These are phyloP conservation scores for Suhomyces pyralidae DNA, from an alignment of 805 yeast genomes.

Conservation along the genomic window DNA sequence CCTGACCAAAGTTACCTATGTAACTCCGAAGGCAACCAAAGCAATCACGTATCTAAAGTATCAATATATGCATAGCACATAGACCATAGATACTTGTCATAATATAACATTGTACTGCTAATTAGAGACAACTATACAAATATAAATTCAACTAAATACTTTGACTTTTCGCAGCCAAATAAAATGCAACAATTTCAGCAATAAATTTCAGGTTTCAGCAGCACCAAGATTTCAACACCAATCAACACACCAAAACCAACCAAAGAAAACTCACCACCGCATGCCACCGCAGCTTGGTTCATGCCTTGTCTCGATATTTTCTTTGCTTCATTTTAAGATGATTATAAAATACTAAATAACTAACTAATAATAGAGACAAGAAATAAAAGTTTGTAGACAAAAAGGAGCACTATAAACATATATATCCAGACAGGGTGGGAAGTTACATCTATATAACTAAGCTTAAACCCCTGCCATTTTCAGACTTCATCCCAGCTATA, in stretches of 20 bases:
- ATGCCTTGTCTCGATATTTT: neutral
- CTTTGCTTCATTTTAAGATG: slow-evolving; percentile 3
- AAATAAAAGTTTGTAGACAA: slow-evolving; percentile 6
- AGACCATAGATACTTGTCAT: neutral
- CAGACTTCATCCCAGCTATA: neutral
- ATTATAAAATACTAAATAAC: slow-evolving; percentile 6
- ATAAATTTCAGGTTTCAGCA: neutral
- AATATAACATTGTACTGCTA: neutral
- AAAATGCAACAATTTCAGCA: neutral
- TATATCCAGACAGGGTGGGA: neutral
- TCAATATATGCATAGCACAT: neutral
- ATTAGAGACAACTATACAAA: neutral
- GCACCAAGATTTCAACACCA: neutral
- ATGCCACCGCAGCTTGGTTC: neutral
- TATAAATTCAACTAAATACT: neutral
- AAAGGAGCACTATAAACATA: neutral
- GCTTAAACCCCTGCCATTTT: neutral
- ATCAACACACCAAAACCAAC: slow-evolving; percentile 1
- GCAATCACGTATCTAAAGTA: neutral
- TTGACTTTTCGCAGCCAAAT: slow-evolving; percentile 7
- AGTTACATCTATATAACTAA: slow-evolving; percentile 1
- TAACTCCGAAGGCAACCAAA: neutral
- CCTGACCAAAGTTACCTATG: no score
- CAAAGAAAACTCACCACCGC: slow-evolving; percentile 2
- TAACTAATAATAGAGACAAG: slow-evolving; percentile 8